These are phyloP conservation scores for Neolentinus lepideus DNA, from an alignment of 1,284 basidiomycete species.

Conservation along the genomic window DNA sequence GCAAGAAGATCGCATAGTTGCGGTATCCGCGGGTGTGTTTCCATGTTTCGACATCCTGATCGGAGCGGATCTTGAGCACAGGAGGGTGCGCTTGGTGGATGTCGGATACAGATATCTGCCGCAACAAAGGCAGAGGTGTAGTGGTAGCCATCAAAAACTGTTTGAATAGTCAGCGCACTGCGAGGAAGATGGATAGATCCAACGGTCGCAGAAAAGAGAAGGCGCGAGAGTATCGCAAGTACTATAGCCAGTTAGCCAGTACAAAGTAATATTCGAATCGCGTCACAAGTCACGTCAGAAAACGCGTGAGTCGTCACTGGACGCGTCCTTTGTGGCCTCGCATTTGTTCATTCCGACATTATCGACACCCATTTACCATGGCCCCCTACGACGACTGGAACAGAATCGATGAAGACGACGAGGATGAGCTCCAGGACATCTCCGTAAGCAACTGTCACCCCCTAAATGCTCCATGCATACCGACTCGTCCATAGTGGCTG, in stretches of 20 bases:
- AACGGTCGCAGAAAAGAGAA: no score
- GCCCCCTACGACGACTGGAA: slow-evolving; percentile 71
- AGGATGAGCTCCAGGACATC: slow-evolving; percentile 67
- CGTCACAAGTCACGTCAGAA: no score
- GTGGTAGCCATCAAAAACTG: neutral
- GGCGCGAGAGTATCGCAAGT: no score
- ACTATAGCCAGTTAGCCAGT: no score
- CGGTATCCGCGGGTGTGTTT: slow-evolving; percentile 60
- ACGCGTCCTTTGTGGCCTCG: neutral
- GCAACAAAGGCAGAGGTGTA: neutral
- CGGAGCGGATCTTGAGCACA: slow-evolving; percentile 51
- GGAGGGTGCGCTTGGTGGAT: slow-evolving; percentile 19
- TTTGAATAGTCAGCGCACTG: no score
- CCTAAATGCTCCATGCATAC: neutral
- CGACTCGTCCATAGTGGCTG: slow-evolving; percentile 40
- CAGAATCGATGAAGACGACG: slow-evolving; percentile 65
- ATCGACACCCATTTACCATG: slow-evolving; percentile 26
- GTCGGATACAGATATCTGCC: neutral
- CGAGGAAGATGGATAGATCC: no score
- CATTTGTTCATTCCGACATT: neutral
- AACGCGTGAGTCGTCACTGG: neutral
- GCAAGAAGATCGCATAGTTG: slow-evolving; percentile 69
- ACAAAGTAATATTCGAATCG: no score
- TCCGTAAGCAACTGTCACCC: slow-evolving; percentile 37
- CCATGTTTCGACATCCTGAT: slow-evolving; percentile 67